A percentile compares a stretch with the other conserved stretches of the same genome.
These are phyloP conservation scores for Diaporthe destruens DNA, from an alignment of 2,329 filamentous ascomycete species.

Conservation along the genomic window DNA sequence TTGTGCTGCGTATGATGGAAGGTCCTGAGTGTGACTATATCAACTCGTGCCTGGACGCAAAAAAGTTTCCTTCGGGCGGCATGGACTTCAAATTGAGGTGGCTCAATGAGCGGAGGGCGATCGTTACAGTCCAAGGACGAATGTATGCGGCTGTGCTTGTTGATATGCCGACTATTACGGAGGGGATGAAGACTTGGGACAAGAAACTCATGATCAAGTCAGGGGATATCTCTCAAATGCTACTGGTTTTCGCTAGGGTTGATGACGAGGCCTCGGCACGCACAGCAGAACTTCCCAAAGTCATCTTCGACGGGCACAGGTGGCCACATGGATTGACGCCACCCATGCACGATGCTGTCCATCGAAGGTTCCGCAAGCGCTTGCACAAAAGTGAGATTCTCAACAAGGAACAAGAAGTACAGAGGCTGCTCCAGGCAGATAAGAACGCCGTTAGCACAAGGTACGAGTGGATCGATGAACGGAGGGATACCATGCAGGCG, in stretches of 20 bases:
- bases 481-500: constrained; percentile 44
- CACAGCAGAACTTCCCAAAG: constrained; percentile 75
- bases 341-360: constrained; percentile 87
- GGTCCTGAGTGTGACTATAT: constrained; percentile 90
- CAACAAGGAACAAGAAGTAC: constrained; percentile 84
- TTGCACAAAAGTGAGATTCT: constrained; percentile 83
- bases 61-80: constrained; percentile 60
- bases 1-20: constrained; percentile 88
- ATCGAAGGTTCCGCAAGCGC: constrained; percentile 85
- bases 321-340: constrained; percentile 91
- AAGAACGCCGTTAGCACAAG: constrained; percentile 69
- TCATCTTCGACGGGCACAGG: constrained; percentile 76
- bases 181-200: constrained; percentile 95
- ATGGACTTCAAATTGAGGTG: constrained; percentile 87
- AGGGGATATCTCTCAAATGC: constrained; percentile 90
- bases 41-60: constrained; percentile 37
- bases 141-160: constrained; percentile 84
- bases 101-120: constrained; percentile 80
- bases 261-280: constrained; percentile 74
- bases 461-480: constrained; percentile 75
- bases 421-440: constrained; percentile 79
- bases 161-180: constrained; percentile 87
- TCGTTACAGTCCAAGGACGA: constrained; percentile 76
- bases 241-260: constrained; percentile 80
- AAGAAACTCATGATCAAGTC: constrained; percentile 89